Evolutionary conservation across 106 monocot species (phyloP).

Genomic region (Phalaenopsis aphrodite): DNA sequence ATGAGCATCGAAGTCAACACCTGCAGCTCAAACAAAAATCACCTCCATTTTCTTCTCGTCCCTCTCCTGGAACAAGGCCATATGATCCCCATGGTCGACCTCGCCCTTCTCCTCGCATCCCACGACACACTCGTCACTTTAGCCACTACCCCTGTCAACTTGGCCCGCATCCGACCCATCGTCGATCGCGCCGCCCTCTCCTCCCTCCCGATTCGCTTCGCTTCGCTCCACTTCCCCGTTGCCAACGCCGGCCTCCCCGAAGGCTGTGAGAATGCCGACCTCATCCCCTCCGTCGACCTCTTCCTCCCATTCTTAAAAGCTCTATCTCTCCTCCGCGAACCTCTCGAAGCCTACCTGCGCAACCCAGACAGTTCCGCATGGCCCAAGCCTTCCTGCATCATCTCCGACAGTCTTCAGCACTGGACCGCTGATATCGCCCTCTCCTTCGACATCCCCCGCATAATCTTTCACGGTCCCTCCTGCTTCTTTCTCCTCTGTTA

Average conservation of each 20-base stretch:
- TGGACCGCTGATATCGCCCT: conserved; percentile 35
- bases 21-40: background rate
- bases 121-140: conserved; percentile 29
- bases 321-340: background rate
- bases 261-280: conserved; percentile 47
- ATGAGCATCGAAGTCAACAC: background rate
- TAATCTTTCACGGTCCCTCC: conserved; percentile 27
- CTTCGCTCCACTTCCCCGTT: conserved; percentile 26
- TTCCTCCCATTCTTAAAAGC: conserved; percentile 4
- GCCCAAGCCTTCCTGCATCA: conserved; percentile 26
- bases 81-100: conserved; percentile 42
- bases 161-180: conserved; percentile 9
- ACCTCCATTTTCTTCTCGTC: conserved; percentile 31
- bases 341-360: conserved; percentile 8
- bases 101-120: conserved; percentile 28
- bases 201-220: conserved; percentile 22
- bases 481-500: conserved; percentile 17
- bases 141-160: conserved; percentile 53
- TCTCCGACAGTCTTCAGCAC: conserved; percentile 21
- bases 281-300: conserved; percentile 2
- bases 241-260: conserved; percentile 32
- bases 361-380: background rate
- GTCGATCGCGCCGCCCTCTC: conserved; percentile 10
- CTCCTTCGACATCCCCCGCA: conserved; percentile 32
- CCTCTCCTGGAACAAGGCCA: conserved; percentile 34